Evolutionary conservation across 2,329 filamentous ascomycete species (phyloP), one percentile per base, ranked within the genome.

Genomic region (Didymella sp.): DNA sequence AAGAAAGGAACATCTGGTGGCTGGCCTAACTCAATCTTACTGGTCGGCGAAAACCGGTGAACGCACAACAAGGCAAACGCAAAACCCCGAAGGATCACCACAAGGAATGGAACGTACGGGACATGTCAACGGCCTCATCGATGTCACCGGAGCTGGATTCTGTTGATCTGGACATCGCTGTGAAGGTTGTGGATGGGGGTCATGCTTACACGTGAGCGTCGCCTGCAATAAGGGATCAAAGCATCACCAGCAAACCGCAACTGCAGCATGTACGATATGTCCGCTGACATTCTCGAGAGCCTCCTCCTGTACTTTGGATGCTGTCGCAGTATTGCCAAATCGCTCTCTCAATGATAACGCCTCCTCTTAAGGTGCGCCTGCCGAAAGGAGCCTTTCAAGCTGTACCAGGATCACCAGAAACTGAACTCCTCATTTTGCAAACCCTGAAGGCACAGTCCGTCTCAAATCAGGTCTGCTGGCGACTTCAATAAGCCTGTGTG

Each of bases 1-100:
- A 51, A 45, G 42, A 37, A 48, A 47, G 24, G n/a, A 43, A 53
- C 31, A 45, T 45, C 45, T 54, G 48, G 44, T 62, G 50, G 47
- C 57, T 30, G 15, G 48, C 37, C 11, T 30, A 17, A 12, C 22
- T 19, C 31, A 24, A 31, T 31, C 28, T 62, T 46, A 66, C 64
- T 64, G 63, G 63, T 22, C 28, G 28, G 24, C 1, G 17, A 47
- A 58, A 59, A 59, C 56, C 56, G 50, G 56, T 59, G 56, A 54
- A 38, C 27, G 19, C n/a, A 35, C 28, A 49, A 49, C 43, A 49
- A 51, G 44, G 40, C 49, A 52, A 52, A 46, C 41, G 56, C 56
- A 54, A 28, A 42, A 45, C 38, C 27, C 25, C 37, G 46, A 37
- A 58, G 44, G 45, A 50, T 51, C 50, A 51, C 22, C 45, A 30